These are phyloP conservation scores for Linnemannia hyalina DNA, from an alignment of 192 early-diverging fungal species.

Conservation along the genomic window DNA sequence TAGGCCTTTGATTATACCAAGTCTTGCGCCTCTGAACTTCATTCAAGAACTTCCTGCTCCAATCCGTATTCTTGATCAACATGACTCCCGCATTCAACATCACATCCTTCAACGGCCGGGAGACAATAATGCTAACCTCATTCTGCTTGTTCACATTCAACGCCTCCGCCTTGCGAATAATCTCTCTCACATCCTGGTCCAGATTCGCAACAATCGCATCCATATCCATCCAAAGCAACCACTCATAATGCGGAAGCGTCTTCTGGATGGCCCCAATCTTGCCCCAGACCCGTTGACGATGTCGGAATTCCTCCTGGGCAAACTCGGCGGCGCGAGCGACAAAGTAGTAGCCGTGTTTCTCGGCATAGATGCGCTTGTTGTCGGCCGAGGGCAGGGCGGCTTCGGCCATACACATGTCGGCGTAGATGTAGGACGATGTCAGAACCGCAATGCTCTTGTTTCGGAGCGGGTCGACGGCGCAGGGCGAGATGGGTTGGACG, in stretches of 20 bases:
- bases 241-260: conserved; percentile 68
- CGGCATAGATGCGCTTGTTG: conserved; percentile 68
- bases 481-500: conserved; percentile 37
- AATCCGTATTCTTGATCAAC: conserved; percentile 68
- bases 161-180: conserved; percentile 52
- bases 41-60: conserved; percentile 61
- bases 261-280: conserved; percentile 70
- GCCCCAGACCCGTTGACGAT: conserved; percentile 68
- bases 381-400: conserved; percentile 56
- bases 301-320: conserved; percentile 61
- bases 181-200: conserved; percentile 34
- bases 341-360: conserved; percentile 66
- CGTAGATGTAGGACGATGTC: conserved; percentile 68
- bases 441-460: conserved; percentile 58
- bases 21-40: conserved; percentile 55
- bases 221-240: conserved; percentile 76
- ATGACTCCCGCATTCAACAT: conserved; percentile 75
- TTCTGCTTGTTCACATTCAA: conserved; percentile 37
- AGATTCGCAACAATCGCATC: conserved; percentile 67
- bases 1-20: conserved; percentile 51
- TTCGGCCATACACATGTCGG: conserved; percentile 66
- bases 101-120: conserved; percentile 57
- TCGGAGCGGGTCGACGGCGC: conserved; percentile 17
- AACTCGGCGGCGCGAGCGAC: conserved; percentile 66
- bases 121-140: conserved; percentile 61